phyloP scores from a whole-genome alignment of 208 protist genomes.

The Strigomonas culicis region DNA sequence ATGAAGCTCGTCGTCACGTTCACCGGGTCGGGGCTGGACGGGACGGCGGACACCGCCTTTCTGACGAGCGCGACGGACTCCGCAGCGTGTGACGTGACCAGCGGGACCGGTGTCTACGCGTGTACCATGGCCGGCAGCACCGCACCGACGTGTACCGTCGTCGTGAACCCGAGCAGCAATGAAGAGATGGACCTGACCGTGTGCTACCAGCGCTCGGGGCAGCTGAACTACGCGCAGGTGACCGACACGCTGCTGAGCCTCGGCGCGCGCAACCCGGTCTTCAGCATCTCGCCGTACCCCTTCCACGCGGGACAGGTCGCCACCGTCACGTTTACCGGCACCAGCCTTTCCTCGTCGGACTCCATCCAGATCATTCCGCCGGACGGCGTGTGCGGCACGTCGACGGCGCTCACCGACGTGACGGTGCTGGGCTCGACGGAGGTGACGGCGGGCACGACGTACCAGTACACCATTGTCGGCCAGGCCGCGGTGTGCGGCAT shows the following conservation, averaged over 20 bases:
- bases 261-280: slow-evolving; percentile 68
- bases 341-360: slow-evolving; percentile 43
- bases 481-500: slow-evolving; percentile 47
- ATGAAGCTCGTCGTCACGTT: slow-evolving; percentile 51
- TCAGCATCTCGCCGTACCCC: slow-evolving; percentile 50
- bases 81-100: slow-evolving; percentile 27
- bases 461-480: slow-evolving; percentile 66
- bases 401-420: slow-evolving; percentile 17
- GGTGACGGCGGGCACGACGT: slow-evolving; percentile 31
- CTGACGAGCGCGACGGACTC: slow-evolving; percentile 28
- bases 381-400: slow-evolving; percentile 24
- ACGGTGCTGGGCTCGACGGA: slow-evolving; percentile 31
- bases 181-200: slow-evolving; percentile 39
- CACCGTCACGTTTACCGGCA: slow-evolving; percentile 50
- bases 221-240: slow-evolving; percentile 60
- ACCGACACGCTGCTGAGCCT: slow-evolving; percentile 33
- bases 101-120: slow-evolving; percentile 20
- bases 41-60: slow-evolving; percentile 52
- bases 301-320: slow-evolving; percentile 63
- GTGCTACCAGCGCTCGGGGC: slow-evolving; percentile 64
- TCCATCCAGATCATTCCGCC: slow-evolving; percentile 40
- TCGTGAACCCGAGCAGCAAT: slow-evolving; percentile 60
- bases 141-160: slow-evolving; percentile 44
- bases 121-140: slow-evolving; percentile 32
- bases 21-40: slow-evolving; percentile 51